Conservation (phyloP, 1,284 basidiomycete genomes). For the Ceratobasidium sp. region DNA sequence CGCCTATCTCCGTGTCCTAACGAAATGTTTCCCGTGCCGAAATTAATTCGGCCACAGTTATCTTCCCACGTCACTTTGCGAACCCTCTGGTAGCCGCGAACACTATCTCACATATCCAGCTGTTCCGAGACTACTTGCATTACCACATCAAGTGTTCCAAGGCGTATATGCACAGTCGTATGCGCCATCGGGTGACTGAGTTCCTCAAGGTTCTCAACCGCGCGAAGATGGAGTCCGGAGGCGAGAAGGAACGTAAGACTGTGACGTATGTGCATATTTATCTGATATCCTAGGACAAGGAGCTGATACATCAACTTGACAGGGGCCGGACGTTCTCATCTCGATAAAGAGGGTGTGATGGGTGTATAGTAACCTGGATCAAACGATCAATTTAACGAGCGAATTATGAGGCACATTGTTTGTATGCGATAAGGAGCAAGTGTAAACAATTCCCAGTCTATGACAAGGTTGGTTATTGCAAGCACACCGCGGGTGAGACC, state of each 20-base stretch:
- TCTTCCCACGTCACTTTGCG: conserved; percentile 95
- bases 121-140: conserved; percentile 98
- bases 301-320: conserved; percentile 22
- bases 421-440: background rate
- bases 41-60: conserved; percentile 58
- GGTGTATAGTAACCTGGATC: conserved; percentile 28
- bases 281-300: background rate
- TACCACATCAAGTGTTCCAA: conserved; percentile 99
- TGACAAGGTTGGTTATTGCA: background rate
- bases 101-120: conserved; percentile 94
- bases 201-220: conserved; percentile 98
- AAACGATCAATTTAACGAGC: conserved; percentile 10
- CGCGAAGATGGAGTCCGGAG: conserved; percentile 91
- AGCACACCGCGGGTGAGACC: conserved; percentile 28
- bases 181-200: conserved; percentile 93
- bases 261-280: conserved; percentile 63
- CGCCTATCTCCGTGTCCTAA: background rate
- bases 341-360: conserved; percentile 19
- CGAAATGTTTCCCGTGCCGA: background rate
- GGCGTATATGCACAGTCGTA: conserved; percentile 98
- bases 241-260: conserved; percentile 86
- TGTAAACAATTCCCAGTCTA: background rate
- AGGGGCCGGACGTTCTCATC: conserved; percentile 34
- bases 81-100: conserved; percentile 74
- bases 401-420: background rate